Base-by-base conservation (phyloP, 129 eudicot species). In the Apium graveolens region DNA sequence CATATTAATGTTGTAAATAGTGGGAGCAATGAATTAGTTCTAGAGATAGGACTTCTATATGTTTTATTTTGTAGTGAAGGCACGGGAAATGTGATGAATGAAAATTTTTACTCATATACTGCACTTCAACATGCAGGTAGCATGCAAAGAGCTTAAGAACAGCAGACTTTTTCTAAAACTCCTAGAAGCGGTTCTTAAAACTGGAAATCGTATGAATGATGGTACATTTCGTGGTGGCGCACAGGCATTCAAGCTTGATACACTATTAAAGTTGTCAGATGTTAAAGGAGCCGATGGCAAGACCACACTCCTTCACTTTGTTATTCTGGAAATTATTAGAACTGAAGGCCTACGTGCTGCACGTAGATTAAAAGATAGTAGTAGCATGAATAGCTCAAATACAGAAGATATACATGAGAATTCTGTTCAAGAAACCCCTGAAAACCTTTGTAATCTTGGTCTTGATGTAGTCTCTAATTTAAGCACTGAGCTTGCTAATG, bases 151-250 rank as follows among this genome's bases (percentile, higher is more conserved):
- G 77, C 90, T 88, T 20, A 88, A 82, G 51, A 86, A 82, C 49
- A 86, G 85, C 68, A 83, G 88, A 13, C 80, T 88, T 71, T 86
- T 88, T 81, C 85, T 84, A 14, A 88, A 88, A 76, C 88, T 88
- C 41, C 57, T 88, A 53, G 92, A 88, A 81, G 92, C 88, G 7
- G 92, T 88, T 60, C 75, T 88, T 4, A 88, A 88, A 86, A 84
- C 90, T 14, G 92, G 92, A 29, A 88, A 88, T 31, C 92, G 92
- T 27, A 88, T 88, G 92, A 88, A 88, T 41, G 88, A 81, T 57
- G 92, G 92, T 78, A 88, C 92, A 11, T 88, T 81, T 70, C 92
- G 88, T 12, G 92, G 92, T 29, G 84, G 90, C 34, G 90, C 92
- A 34, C 88, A 81, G 53, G 92, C 90, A 70, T 86, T 88, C 73